Conservation (phyloP, 2,329 filamentous ascomycete genomes). For the Tolypocladium ophioglossoides region DNA sequence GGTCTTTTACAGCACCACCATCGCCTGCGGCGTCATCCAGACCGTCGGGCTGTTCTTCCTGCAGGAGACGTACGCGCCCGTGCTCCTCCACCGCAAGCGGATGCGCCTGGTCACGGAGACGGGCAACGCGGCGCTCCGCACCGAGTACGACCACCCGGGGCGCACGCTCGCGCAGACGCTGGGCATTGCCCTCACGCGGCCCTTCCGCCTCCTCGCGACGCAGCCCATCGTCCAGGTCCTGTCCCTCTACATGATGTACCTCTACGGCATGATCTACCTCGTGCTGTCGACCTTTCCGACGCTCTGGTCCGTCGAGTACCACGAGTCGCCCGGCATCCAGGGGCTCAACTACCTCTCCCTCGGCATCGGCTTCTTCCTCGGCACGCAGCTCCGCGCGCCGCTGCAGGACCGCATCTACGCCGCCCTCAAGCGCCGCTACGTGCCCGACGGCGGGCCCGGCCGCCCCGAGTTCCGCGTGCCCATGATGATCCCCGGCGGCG, state of each 20-base stretch:
- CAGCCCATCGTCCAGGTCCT: constrained; percentile 57
- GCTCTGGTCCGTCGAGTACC: constrained; percentile 47
- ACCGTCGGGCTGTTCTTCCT: constrained; percentile 46
- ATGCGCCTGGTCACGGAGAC: constrained; percentile 45
- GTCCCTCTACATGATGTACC: constrained; percentile 55
- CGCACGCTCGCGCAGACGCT: constrained; percentile 25
- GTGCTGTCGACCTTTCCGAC: constrained; percentile 36
- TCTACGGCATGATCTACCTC: constrained; percentile 51
- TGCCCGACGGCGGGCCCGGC: constrained; percentile 20
- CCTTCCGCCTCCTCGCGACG: constrained; percentile 49
- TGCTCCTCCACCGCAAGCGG: constrained; percentile 49
- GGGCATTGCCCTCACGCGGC: constrained; percentile 51
- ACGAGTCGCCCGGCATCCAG: constrained; percentile 43
- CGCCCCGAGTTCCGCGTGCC: constrained; percentile 32
- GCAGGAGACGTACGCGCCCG: constrained; percentile 49
- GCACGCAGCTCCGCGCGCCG: constrained; percentile 27
- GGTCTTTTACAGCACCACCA: constrained; percentile 60
- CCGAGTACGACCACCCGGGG: constrained; percentile 40
- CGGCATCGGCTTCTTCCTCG: constrained; percentile 16
- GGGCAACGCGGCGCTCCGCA: constrained; percentile 35
- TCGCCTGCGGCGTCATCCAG: constrained; percentile 51
- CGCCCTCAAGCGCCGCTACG: constrained; percentile 28
- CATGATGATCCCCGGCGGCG: constrained; percentile 28
- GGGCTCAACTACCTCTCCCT: constrained; percentile 20
- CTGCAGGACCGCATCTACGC: constrained; percentile 36